A percentile compares a stretch with the other conserved stretches of the same genome.
Conservation (phyloP, 495 filamentous ascomycete genomes). For the Neurospora sp. region DNA sequence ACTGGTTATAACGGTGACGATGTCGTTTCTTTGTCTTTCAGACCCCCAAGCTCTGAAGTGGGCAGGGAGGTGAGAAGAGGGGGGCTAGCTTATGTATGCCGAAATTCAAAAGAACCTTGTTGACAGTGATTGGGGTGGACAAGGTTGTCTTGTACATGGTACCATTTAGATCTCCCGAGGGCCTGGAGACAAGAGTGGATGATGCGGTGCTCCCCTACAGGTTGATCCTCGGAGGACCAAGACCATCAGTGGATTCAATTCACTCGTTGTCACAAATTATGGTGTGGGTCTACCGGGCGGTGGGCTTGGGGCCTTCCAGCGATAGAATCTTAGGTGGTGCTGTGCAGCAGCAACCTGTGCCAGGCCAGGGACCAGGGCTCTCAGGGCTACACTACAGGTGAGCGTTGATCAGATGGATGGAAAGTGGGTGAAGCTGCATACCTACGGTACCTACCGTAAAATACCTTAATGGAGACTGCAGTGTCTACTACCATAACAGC, state of each 20-base stretch:
- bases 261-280: slow-evolving; percentile 34
- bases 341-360: slow-evolving; percentile 17
- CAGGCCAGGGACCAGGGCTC: slow-evolving; percentile 37
- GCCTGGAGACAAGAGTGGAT: slow-evolving; percentile 25
- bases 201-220: slow-evolving; percentile 38
- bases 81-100: slow-evolving; percentile 38
- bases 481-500: slow-evolving; percentile 23
- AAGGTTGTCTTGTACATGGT: slow-evolving; percentile 29
- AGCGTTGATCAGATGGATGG: slow-evolving; percentile 33
- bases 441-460: slow-evolving; percentile 2
- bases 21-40: slow-evolving; percentile 16
- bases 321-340: slow-evolving; percentile 13
- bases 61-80: slow-evolving; percentile 21
- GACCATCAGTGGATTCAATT: slow-evolving; percentile 16
- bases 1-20: slow-evolving; percentile 3
- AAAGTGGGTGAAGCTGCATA: slow-evolving; percentile 26
- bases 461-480: neutral
- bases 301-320: slow-evolving; percentile 1
- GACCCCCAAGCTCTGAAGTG: slow-evolving; percentile 12
- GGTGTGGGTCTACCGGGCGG: slow-evolving; percentile 34
- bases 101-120: slow-evolving; percentile 24
- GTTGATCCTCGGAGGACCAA: slow-evolving; percentile 36
- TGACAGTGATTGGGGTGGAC: slow-evolving; percentile 21
- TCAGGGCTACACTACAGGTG: slow-evolving; percentile 20
- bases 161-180: slow-evolving; percentile 41